Conservation (phyloP, 1,139 yeast genomes). For the Sugiyamaella sp. region DNA sequence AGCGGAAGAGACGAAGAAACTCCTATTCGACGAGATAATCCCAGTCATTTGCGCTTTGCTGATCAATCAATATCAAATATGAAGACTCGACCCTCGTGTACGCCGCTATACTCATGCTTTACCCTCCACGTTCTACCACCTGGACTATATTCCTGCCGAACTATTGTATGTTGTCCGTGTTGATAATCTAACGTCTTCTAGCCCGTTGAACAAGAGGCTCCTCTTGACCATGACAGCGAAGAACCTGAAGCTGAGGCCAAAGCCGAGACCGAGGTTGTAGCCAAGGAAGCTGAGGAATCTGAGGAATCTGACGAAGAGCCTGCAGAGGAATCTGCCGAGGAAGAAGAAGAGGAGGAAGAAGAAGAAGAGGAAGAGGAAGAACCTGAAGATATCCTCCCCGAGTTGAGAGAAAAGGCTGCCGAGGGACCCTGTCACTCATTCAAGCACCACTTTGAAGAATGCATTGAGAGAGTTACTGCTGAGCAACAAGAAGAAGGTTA, state of each 20-base stretch:
- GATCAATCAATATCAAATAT: too few species aligned
- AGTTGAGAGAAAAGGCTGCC: slow-evolving; percentile 46
- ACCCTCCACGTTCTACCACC: not conserved
- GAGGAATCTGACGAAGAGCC: slow-evolving; percentile 41
- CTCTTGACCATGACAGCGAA: slow-evolving; percentile 7
- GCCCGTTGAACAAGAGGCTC: slow-evolving; percentile 5
- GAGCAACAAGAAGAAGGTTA: slow-evolving; percentile 83
- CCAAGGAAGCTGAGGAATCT: slow-evolving; percentile 24
- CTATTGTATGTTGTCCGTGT: not conserved
- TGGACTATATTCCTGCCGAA: not conserved
- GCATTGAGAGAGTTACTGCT: slow-evolving; percentile 90
- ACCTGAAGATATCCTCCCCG: slow-evolving; percentile 42
- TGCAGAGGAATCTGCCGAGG: slow-evolving; percentile 47
- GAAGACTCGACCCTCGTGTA: too few species aligned
- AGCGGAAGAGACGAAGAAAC: too few species aligned
- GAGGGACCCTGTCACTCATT: slow-evolving; percentile 70
- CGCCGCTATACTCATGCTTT: not conserved
- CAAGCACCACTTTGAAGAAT: slow-evolving; percentile 90
- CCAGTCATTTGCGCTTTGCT: too few species aligned
- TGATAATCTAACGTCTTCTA: not conserved
- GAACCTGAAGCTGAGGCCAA: slow-evolving; percentile 8
- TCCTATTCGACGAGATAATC: too few species aligned
- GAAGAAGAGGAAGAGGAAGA: slow-evolving; percentile 58
- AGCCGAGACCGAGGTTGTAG: not conserved
- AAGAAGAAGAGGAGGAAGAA: slow-evolving; percentile 49